These are phyloP conservation scores for Psilocybe tampanensis DNA, from an alignment of 768 basidiomycete species.

Conservation along the genomic window DNA sequence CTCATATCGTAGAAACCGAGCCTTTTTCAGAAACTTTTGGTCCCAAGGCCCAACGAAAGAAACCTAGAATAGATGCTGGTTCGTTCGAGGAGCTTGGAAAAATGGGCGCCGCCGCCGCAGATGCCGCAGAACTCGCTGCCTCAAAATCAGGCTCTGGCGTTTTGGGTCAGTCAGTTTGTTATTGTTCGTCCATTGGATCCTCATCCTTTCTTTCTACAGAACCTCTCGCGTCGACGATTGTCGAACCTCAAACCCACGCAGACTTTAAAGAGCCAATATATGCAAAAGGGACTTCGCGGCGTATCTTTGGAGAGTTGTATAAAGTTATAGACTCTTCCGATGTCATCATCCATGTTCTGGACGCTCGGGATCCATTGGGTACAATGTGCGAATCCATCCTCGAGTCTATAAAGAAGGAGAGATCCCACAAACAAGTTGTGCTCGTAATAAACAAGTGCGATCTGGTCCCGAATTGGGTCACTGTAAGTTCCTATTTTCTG, in stretches of 20 bases:
- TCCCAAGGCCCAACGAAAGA: conserved; percentile 92
- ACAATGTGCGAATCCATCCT: conserved; percentile 94
- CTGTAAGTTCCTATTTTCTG: conserved; percentile 55
- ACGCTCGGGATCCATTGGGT: conserved; percentile 94
- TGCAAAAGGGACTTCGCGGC: conserved; percentile 90
- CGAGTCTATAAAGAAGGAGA: conserved; percentile 93
- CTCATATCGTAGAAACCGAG: conserved; percentile 96
- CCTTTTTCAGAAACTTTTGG: conserved; percentile 95
- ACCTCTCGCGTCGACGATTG: conserved; percentile 48
- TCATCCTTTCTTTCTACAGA: conserved; percentile 31
- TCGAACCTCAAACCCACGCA: conserved; percentile 66
- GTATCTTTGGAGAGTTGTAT: conserved; percentile 98
- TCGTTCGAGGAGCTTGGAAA: conserved; percentile 89
- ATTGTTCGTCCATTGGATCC: not conserved
- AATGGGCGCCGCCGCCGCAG: conserved; percentile 54
- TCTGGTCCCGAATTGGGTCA: conserved; percentile 98
- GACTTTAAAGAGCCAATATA: conserved; percentile 90
- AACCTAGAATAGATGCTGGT: conserved; percentile 84
- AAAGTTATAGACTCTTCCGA: conserved; percentile 99
- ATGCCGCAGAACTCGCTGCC: conserved; percentile 51
- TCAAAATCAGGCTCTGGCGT: conserved; percentile 39
- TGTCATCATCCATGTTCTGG: conserved; percentile 92
- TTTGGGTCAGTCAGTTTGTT: conserved; percentile 47
- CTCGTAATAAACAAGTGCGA: conserved; percentile 98
- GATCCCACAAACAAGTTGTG: conserved; percentile 96